Evolutionary conservation across 345 rosid genomes (phyloP).

Genomic region (Psidium guajava): DNA sequence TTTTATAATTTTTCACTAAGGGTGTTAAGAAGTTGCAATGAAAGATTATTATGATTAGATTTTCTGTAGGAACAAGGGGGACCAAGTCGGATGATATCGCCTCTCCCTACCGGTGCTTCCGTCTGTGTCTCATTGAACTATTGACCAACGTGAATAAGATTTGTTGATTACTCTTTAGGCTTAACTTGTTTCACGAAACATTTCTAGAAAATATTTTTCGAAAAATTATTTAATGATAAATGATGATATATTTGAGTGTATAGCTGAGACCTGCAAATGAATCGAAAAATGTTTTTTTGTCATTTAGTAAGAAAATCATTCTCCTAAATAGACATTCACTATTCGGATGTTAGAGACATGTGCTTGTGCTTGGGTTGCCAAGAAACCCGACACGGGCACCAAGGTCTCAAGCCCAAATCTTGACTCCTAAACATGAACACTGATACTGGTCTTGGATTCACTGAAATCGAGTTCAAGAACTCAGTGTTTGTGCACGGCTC

Average conservation of each 20-base stretch:
- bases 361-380: accelerated
- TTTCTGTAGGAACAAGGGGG: neutral
- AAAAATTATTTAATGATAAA: neutral
- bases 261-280: accelerated
- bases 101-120: no score
- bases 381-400: accelerated
- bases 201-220: no score
- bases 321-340: no score
- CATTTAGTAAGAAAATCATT: no score
- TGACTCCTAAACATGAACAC: neutral
- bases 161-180: neutral
- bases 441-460: neutral
- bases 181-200: no score
- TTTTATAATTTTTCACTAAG: neutral
- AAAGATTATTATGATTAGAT: neutral
- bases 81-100: neutral
- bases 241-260: accelerated
- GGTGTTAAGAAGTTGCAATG: neutral
- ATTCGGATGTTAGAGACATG: no score
- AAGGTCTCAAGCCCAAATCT: neutral
- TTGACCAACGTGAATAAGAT: neutral
- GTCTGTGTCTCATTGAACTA: no score
- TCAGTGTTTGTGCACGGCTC: accelerated
- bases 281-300: neutral
- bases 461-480: accelerated